Percentiles rank a stretch among this genome's conserved stretches.
These are phyloP conservation scores for Thraustochytrium sp. DNA, from an alignment of 352 stramenopile species.

Conservation along the genomic window DNA sequence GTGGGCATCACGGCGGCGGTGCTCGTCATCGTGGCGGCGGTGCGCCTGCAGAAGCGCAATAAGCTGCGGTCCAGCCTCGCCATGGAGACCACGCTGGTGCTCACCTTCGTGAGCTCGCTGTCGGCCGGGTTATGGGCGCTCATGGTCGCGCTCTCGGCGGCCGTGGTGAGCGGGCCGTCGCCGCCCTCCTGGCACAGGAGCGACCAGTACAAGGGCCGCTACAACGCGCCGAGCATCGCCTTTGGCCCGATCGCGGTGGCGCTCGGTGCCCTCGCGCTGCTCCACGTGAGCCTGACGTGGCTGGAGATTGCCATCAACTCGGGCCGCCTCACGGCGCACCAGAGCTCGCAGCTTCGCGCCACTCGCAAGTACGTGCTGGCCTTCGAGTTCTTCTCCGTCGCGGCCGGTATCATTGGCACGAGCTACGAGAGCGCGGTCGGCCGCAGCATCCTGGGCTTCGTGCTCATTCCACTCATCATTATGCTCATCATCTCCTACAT, in stretches of 20 bases:
- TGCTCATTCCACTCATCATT: constrained; percentile 11
- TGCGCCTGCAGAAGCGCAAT: not conserved
- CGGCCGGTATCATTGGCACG: not conserved
- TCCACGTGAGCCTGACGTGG: constrained; percentile 9
- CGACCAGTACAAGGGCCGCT: constrained; percentile 27
- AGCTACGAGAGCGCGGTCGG: not conserved
- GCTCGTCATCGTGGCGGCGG: not conserved
- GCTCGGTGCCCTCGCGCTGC: not conserved
- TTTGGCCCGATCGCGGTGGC: not conserved
- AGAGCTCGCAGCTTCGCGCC: not conserved
- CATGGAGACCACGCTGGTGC: not conserved
- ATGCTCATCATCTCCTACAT: not conserved
- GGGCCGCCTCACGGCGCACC: not conserved
- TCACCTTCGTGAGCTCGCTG: not conserved
- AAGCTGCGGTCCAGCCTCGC: not conserved
- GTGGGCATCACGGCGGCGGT: not conserved
- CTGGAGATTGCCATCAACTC: constrained; percentile 15
- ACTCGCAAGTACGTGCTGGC: not conserved
- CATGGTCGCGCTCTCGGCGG: not conserved
- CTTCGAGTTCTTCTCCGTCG: not conserved
- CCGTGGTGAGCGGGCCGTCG: not conserved
- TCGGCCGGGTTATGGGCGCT: not conserved
- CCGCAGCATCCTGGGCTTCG: not conserved
- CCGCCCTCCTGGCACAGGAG: not conserved
- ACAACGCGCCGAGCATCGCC: not conserved